Conservation (phyloP, 2,329 filamentous ascomycete genomes). For the Diaporthe sp. region DNA sequence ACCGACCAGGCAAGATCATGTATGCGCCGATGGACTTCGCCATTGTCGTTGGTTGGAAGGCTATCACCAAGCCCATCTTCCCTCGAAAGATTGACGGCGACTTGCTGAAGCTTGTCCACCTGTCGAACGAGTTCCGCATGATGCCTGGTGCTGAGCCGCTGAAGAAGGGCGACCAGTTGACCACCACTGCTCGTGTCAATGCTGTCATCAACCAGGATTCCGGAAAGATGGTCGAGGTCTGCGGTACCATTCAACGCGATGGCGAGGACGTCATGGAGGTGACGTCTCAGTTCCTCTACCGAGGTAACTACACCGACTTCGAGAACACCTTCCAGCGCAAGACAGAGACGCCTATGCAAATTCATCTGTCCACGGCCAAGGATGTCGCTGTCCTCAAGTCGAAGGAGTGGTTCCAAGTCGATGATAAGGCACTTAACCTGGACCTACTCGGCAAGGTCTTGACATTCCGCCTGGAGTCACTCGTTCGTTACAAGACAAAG, state of each 20-base stretch:
- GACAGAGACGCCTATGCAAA: slow-evolving; percentile 93
- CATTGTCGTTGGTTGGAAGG: slow-evolving; percentile 98
- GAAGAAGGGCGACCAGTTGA: slow-evolving; percentile 93
- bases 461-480: slow-evolving; percentile 93
- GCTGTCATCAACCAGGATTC: slow-evolving; percentile 98
- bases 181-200: slow-evolving; percentile 95
- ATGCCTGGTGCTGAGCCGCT: slow-evolving; percentile 93
- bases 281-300: slow-evolving; percentile 97
- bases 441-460: slow-evolving; percentile 94
- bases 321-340: slow-evolving; percentile 99
- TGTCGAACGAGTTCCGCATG: slow-evolving; percentile 99
- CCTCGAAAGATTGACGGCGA: slow-evolving; percentile 96
- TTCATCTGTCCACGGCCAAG: slow-evolving; percentile 88
- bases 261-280: slow-evolving; percentile 95
- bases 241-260: slow-evolving; percentile 90
- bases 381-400: slow-evolving; percentile 95
- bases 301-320: slow-evolving; percentile 91
- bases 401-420: slow-evolving; percentile 97
- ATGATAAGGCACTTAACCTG: slow-evolving; percentile 77
- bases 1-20: slow-evolving; percentile 92
- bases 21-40: slow-evolving; percentile 99
- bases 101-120: slow-evolving; percentile 92
- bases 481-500: slow-evolving; percentile 96
- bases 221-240: slow-evolving; percentile 99
- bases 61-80: slow-evolving; percentile 99